Evolutionary conservation across 2,329 filamentous ascomycete species (phyloP), one percentile per base, ranked within the genome.

Genomic region (Verticillium isaacii): DNA sequence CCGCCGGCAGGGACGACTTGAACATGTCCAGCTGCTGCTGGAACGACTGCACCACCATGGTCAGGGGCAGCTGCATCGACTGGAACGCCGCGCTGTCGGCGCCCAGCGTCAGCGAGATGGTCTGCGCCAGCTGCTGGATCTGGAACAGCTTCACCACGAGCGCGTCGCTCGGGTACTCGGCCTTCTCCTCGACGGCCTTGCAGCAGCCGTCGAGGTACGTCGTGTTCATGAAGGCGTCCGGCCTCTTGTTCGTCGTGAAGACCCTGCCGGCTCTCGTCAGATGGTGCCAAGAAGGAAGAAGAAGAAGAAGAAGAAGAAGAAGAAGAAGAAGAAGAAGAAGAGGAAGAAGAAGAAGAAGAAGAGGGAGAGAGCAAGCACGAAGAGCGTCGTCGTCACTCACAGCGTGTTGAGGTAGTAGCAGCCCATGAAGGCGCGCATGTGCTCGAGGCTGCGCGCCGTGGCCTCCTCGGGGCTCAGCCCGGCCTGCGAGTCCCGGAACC

Each of bases 341-440:
- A n/a, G n/a, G n/a, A n/a, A n/a, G n/a, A n/a, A n/a, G n/a, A n/a
- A n/a, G n/a, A n/a, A n/a, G n/a, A n/a, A n/a, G n/a, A n/a, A n/a
- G n/a, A n/a, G n/a, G n/a, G n/a, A n/a, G n/a, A n/a, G n/a, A n/a
- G n/a, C n/a, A n/a, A n/a, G n/a, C n/a, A n/a, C n/a, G n/a, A n/a
- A n/a, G n/a, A n/a, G n/a, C 9, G 12, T 39, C 39, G 6, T 36
- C 34, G 9, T 15, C 4, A 72, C 78, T 67, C 63, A 82, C 80
- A 80, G 66, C 7, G 80, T 80, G 34, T 81, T 79, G 4, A 83
- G 66, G 60, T 83, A 84, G 62, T 82, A 84, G 4, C 78, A 79
- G 2, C 80, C 81, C 0, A 75, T 75, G 67, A 80, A 82, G 0
- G 80, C 79, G 55, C 82, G 73, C 70, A 82, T 76, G 56, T 76